A percentile compares a stretch with the other conserved stretches of the same genome.
Evolutionary conservation across 495 filamentous ascomycete species (phyloP).

Genomic region (Chlorociboria aeruginascens): DNA sequence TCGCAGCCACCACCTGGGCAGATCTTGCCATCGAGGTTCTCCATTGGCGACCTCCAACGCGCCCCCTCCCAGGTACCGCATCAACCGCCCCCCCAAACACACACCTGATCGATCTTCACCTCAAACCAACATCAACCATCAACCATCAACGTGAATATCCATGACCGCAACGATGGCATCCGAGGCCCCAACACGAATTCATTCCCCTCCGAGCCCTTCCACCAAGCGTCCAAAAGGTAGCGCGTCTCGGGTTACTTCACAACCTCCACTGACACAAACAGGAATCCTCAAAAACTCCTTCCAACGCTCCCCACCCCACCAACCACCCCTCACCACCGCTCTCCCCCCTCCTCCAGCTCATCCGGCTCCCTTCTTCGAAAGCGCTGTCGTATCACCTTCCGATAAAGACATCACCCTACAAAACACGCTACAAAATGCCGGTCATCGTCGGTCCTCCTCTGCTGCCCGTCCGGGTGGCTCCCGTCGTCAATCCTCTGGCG

Average conservation of each 20-base stretch:
- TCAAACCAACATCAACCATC: too few species aligned
- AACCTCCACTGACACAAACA: constrained; percentile 4
- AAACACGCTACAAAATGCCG: constrained; percentile 91
- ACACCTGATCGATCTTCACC: too few species aligned
- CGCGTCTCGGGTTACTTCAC: constrained; percentile 1
- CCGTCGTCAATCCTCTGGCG: constrained; percentile 54
- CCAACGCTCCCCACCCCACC: constrained; percentile 41
- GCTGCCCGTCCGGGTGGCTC: constrained; percentile 42
- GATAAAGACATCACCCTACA: constrained; percentile 82
- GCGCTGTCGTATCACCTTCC: constrained; percentile 28
- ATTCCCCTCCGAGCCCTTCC: constrained; percentile 31
- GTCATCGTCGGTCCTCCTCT: constrained; percentile 79
- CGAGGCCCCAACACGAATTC: constrained; percentile 15
- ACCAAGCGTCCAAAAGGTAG: constrained; percentile 69
- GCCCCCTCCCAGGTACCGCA: too few species aligned
- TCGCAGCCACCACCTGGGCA: too few species aligned
- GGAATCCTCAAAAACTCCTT: constrained; percentile 93
- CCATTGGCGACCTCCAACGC: too few species aligned
- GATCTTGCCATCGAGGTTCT: too few species aligned
- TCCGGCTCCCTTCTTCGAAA: constrained; percentile 20
- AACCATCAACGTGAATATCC: too few species aligned
- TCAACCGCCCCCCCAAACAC: too few species aligned
- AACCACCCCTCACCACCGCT: constrained; percentile 23
- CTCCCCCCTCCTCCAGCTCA: constrained; percentile 30
- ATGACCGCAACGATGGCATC: constrained; percentile 11